Evolutionary conservation across 306 rosid genomes (phyloP), one percentile per base, ranked within the genome.

Genomic region (Quercus agrifolia): DNA sequence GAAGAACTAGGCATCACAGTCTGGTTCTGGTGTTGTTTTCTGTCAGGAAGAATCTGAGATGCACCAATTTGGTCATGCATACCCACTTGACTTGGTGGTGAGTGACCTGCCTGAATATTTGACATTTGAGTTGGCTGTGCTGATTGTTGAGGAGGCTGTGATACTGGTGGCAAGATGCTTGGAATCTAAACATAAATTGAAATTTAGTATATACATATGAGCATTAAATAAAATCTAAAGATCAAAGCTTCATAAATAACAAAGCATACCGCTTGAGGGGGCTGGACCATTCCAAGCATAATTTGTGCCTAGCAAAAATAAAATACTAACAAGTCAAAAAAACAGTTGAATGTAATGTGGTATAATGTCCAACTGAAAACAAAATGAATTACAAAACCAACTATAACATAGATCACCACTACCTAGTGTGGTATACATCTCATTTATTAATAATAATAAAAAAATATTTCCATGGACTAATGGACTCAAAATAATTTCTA

Each of bases 241-340:
- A 74, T 18, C 17, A 44, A 78, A 21, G 64, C 15, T 21, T 59
- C 41, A 73, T 28, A 62, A 59, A 73, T 28, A 77, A 63, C 59
- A 70, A 81, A 77, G 20, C 83, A 82, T 84, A 88, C 97, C 92
- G 14, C 82, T 80, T 92, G 94, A 83, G 97, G 94, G 23, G 98
- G 86, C 82, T 91, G 94, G 82, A 93, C 97, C 99, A 96, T 96
- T 79, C 98, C 99, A 74, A 96, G 98, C 98, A 96, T 96, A 77
- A 96, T 93, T 75, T 96, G 99, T 21, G 97, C 99, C 99, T 96
- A 83, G 62, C 49, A 62, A 83, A 84, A 84, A 66, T 25, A 81
- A 83, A 30, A 80, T 9, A 75, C 3, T 55, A 64, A 73, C 61
- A 4, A 17, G 38, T 46, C 18, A 80, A 56, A 78, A 38, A 44